A percentile compares a stretch with the other conserved stretches of the same genome.
phyloP scores from a whole-genome alignment of 495 filamentous ascomycete species.

The Penicillium herquei region DNA sequence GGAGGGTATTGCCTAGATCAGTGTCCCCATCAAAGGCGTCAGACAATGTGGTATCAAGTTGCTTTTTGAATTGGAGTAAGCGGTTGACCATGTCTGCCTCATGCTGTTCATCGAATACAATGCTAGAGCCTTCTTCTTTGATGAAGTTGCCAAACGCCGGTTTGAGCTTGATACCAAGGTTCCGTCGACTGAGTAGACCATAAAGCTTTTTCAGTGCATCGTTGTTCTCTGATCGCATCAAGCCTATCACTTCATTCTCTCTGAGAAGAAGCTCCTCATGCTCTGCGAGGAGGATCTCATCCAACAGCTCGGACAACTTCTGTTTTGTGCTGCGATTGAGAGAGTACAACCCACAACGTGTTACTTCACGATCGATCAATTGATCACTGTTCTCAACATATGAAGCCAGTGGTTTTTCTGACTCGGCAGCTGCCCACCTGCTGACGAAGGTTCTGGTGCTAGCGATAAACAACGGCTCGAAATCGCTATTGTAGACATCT shows the following conservation, averaged over 20 bases:
- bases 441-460: constrained; percentile 63
- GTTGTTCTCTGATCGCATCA: constrained; percentile 65
- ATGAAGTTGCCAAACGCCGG: constrained; percentile 77
- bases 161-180: constrained; percentile 63
- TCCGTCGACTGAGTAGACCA: constrained; percentile 62
- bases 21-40: constrained; percentile 73
- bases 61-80: constrained; percentile 76
- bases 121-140: constrained; percentile 65
- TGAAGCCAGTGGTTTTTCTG: constrained; percentile 56
- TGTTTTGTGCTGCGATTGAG: constrained; percentile 80
- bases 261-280: constrained; percentile 62
- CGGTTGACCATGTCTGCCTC: constrained; percentile 85
- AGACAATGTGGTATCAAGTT: constrained; percentile 70
- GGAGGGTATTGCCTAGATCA: constrained; percentile 67
- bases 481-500: constrained; percentile 70
- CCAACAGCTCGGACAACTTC: constrained; percentile 66
- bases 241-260: constrained; percentile 58
- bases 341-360: constrained; percentile 72
- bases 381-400: constrained; percentile 67
- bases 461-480: constrained; percentile 71
- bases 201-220: constrained; percentile 74
- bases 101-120: constrained; percentile 75
- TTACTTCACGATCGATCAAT: constrained; percentile 67
- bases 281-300: constrained; percentile 61
- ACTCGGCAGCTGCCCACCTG: constrained; percentile 62